Conservation (phyloP, 179 eudicot genomes). For the Vitellaria paradoxa region DNA sequence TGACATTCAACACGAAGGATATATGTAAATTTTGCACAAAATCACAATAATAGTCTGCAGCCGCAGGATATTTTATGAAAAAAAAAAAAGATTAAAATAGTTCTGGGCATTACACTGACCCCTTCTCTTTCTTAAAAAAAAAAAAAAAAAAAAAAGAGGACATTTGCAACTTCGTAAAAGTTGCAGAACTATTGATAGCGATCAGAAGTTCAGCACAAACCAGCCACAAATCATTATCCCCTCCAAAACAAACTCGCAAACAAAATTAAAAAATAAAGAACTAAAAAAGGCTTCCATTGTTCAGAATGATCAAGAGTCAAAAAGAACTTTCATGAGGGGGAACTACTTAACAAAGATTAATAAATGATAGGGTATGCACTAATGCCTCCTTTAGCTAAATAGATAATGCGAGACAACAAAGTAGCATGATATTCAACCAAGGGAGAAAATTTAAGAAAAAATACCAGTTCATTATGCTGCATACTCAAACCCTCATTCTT, state of each 20-base stretch:
- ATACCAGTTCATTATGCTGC: conserved; percentile 18
- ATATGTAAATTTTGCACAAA: too few relatives aligned
- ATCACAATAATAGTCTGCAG: too few relatives aligned
- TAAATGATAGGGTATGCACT: background rate
- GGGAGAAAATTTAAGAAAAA: background rate
- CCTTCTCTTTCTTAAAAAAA: too few relatives aligned
- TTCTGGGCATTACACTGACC: too few relatives aligned
- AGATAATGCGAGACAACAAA: background rate
- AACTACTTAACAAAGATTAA: background rate
- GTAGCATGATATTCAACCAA: conserved; percentile 3
- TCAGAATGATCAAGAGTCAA: background rate
- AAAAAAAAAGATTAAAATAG: too few relatives aligned
- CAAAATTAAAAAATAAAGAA: background rate
- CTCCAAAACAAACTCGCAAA: background rate
- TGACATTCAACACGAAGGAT: too few relatives aligned
- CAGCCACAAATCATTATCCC: background rate
- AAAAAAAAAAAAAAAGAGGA: too few relatives aligned
- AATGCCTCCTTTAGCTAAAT: background rate
- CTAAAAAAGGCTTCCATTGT: background rate
- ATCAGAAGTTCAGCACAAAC: too few relatives aligned
- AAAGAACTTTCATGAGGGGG: background rate
- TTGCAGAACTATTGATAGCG: too few relatives aligned
- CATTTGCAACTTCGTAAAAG: too few relatives aligned
- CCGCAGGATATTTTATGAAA: too few relatives aligned
- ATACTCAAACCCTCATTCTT: conserved; percentile 14